Percentiles rank a stretch among this genome's conserved stretches.
Evolutionary conservation across 768 basidiomycete genomes (phyloP).

Genomic region (Lactifluus piperatus): DNA sequence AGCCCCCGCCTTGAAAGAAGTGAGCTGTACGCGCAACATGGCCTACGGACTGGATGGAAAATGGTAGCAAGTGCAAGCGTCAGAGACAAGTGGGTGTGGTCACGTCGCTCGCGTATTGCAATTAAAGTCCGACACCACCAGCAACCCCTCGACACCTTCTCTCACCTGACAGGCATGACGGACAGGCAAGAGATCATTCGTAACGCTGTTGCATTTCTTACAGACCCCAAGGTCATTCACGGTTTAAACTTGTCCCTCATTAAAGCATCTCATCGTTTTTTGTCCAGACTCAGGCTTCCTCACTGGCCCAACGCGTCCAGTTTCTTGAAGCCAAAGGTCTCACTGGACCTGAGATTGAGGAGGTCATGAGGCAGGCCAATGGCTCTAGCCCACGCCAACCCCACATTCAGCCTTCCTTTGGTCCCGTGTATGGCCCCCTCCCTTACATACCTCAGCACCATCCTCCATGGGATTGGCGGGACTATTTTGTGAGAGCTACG

Average conservation of each 20-base stretch:
- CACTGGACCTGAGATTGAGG: constrained; percentile 73
- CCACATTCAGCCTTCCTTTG: constrained; percentile 26
- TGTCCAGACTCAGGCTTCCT: constrained; percentile 61
- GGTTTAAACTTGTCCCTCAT: background rate
- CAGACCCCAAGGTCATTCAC: constrained; percentile 65
- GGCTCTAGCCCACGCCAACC: constrained; percentile 14
- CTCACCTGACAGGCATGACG: constrained; percentile 30
- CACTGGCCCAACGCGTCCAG: constrained; percentile 76
- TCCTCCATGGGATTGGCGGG: constrained; percentile 86
- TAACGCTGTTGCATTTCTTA: constrained; percentile 78
- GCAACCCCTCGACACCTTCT: too few species aligned
- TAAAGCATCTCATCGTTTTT: constrained; percentile 8
- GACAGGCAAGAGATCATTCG: constrained; percentile 68
- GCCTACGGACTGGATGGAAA: background rate
- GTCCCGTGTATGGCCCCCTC: constrained; percentile 38
- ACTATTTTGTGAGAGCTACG: constrained; percentile 74
- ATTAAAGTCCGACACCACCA: background rate
- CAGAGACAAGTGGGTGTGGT: background rate
- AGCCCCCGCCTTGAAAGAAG: constrained; percentile 11
- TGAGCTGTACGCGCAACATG: constrained; percentile 17
- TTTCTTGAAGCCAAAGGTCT: constrained; percentile 97
- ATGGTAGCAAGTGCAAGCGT: too few species aligned
- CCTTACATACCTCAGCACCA: constrained; percentile 35
- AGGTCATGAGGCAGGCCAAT: constrained; percentile 60
- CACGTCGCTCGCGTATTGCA: too few species aligned